phyloP scores from a whole-genome alignment of 2,329 filamentous ascomycete species.

The Paraphoma sp. region DNA sequence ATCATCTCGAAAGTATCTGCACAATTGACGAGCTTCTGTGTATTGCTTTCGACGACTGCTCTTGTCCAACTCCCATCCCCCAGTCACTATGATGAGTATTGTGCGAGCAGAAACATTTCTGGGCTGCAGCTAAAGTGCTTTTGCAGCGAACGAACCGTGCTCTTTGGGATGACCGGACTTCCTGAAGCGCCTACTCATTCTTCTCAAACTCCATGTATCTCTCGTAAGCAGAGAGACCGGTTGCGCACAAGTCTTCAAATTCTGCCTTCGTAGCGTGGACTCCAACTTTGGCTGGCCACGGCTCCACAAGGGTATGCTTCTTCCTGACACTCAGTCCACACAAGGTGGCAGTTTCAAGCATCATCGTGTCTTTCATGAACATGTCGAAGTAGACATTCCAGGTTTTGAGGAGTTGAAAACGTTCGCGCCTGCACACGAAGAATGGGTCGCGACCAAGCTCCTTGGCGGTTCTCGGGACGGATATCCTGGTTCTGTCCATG shows the following conservation, averaged over 20 bases:
- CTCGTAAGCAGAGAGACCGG: constrained; percentile 20
- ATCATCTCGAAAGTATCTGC: too few relatives aligned
- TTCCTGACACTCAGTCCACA: constrained; percentile 31
- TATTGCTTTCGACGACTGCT: too few relatives aligned
- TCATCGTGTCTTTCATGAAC: constrained; percentile 1
- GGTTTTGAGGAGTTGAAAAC: too few relatives aligned
- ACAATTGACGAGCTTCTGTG: too few relatives aligned
- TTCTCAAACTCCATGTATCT: constrained; percentile 46
- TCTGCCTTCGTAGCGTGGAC: constrained; percentile 35
- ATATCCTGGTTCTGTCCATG: neutral
- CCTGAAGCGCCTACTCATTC: too few relatives aligned
- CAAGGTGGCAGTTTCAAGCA: neutral
- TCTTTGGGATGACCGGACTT: too few relatives aligned
- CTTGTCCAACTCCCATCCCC: too few relatives aligned
- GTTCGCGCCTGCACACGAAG: neutral
- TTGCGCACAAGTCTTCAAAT: constrained; percentile 33
- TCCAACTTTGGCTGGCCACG: constrained; percentile 42
- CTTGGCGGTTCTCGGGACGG: neutral
- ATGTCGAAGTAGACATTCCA: neutral
- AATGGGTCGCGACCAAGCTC: neutral
- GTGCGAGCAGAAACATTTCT: too few relatives aligned
- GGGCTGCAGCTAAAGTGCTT: too few relatives aligned
- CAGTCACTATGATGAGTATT: too few relatives aligned
- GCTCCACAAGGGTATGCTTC: constrained; percentile 41
- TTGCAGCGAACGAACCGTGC: too few relatives aligned